Percentiles rank a stretch among this genome's conserved stretches.
Conservation (phyloP, 2,329 filamentous ascomycete genomes). For the Colletotrichum zoysiae region DNA sequence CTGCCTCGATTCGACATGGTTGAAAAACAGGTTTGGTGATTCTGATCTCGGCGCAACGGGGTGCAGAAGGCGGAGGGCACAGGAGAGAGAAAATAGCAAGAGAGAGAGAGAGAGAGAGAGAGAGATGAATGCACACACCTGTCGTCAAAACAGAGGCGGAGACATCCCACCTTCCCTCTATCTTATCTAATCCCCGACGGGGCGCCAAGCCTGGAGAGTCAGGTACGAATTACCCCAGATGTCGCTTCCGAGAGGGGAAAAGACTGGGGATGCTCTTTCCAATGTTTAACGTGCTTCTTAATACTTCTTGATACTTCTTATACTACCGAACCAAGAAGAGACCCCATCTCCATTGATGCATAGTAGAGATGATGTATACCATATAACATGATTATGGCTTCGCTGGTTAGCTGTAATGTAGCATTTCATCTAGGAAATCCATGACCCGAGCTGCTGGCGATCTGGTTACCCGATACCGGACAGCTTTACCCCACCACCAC, state of each 20-base stretch:
- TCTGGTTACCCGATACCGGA: conserved; percentile 23
- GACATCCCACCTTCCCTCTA: conserved; percentile 37
- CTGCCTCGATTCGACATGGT: conserved; percentile 36
- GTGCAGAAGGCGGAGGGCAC: background rate
- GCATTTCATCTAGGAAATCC: no score
- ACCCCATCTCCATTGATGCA: background rate
- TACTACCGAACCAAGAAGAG: background rate
- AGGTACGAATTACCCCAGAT: conserved; percentile 2
- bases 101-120: background rate
- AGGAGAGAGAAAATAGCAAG: no score
- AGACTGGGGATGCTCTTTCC: background rate
- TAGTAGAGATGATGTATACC: background rate
- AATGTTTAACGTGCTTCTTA: background rate
- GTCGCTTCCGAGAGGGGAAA: background rate
- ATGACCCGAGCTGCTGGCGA: background rate
- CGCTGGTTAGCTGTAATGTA: background rate
- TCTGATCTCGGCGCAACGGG: background rate
- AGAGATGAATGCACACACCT: background rate
- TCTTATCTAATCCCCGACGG: conserved; percentile 40
- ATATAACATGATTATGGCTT: no score
- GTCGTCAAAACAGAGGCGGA: conserved; percentile 40
- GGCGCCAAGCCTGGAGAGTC: conserved; percentile 24
- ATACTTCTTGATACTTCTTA: no score
- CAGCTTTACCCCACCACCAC: conserved; percentile 26
- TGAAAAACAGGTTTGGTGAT: background rate